A percentile compares a stretch with the other conserved stretches of the same genome.
Evolutionary conservation across 805 yeast species (phyloP).

Genomic region (Ogataea degrootiae): DNA sequence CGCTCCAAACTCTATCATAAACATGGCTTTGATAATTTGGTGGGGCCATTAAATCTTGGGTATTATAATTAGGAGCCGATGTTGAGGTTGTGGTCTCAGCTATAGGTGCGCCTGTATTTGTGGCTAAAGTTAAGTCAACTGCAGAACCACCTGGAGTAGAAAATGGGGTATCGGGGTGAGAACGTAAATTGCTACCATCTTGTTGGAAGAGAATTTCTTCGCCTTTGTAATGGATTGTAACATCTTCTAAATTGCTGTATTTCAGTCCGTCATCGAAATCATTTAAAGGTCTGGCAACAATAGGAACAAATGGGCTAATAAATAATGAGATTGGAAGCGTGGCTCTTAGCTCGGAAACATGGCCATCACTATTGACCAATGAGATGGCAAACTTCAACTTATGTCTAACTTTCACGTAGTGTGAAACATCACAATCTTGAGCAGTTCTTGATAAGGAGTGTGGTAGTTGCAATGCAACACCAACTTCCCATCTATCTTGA

Average conservation of each 20-base stretch:
- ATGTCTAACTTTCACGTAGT: conserved; percentile 78
- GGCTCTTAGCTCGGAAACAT: conserved; percentile 85
- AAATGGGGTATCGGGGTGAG: conserved; percentile 6
- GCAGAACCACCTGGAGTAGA: not conserved
- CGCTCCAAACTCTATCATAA: conserved; percentile 76
- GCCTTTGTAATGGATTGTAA: conserved; percentile 21
- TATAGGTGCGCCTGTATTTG: not conserved
- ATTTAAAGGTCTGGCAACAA: conserved; percentile 42
- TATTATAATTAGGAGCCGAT: conserved; percentile 11
- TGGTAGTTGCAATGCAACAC: conserved; percentile 60
- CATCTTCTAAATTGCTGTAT: conserved; percentile 23
- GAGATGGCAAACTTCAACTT: conserved; percentile 79
- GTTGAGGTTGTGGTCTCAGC: not conserved
- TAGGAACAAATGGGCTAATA: conserved; percentile 69
- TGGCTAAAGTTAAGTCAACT: not conserved
- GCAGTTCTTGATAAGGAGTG: conserved; percentile 69
- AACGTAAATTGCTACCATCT: conserved; percentile 9
- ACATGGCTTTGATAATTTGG: conserved; percentile 80
- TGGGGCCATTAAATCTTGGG: conserved; percentile 63
- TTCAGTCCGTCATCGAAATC: conserved; percentile 23
- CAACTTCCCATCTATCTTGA: conserved; percentile 72
- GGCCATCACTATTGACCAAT: conserved; percentile 84
- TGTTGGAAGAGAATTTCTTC: conserved; percentile 25
- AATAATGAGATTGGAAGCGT: conserved; percentile 65
- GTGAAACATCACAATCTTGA: conserved; percentile 77